Conservation (phyloP, 2,329 filamentous ascomycete genomes). For the Coniochaeta sp. region DNA sequence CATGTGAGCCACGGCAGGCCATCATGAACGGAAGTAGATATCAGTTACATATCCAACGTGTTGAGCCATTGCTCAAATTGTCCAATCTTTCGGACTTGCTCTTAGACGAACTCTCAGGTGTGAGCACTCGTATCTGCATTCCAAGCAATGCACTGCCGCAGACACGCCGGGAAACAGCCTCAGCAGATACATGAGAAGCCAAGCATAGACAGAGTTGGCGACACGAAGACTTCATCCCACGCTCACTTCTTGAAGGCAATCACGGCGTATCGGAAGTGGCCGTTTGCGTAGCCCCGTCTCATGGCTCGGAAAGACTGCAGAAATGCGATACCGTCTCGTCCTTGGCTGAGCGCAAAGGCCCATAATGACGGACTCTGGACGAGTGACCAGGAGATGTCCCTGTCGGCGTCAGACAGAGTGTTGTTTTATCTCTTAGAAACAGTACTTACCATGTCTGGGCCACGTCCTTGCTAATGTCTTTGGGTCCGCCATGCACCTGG, state of each 20-base stretch:
- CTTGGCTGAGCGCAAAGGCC: constrained; percentile 53
- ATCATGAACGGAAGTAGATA: neutral
- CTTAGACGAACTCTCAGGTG: neutral
- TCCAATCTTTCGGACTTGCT: neutral
- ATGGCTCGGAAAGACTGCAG: constrained; percentile 54
- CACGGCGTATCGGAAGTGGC: constrained; percentile 50
- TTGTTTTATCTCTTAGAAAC: neutral
- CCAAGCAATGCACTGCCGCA: too few relatives aligned
- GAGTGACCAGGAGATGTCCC: constrained; percentile 56
- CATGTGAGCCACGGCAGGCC: neutral
- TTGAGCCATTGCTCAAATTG: neutral
- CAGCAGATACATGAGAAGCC: too few relatives aligned
- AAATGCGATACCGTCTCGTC: constrained; percentile 52
- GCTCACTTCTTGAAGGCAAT: constrained; percentile 44
- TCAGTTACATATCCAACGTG: neutral
- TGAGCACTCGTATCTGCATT: neutral
- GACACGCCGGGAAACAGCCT: too few relatives aligned
- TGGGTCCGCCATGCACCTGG: constrained; percentile 33
- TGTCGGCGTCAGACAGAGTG: constrained; percentile 14
- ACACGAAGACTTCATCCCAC: neutral
- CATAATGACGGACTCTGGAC: constrained; percentile 53
- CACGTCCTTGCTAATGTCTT: constrained; percentile 51
- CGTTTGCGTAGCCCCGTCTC: constrained; percentile 51
- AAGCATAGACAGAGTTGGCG: too few relatives aligned
- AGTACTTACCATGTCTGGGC: constrained; percentile 48